Evolutionary conservation across 1,139 yeast species (phyloP).

Genomic region (Protomyces inundatus): DNA sequence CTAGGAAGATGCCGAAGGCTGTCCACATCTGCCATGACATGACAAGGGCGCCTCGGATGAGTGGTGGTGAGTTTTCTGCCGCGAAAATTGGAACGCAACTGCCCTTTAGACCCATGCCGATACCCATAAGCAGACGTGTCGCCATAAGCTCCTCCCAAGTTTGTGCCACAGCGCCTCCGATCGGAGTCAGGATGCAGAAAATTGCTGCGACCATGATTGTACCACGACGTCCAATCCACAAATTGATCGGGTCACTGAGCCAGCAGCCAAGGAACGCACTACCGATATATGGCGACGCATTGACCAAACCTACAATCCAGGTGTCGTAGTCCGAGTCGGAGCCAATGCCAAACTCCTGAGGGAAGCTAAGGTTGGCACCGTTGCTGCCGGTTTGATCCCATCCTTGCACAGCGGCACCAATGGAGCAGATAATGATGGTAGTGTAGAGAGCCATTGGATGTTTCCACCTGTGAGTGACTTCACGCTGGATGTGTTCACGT

Average conservation of each 20-base stretch:
- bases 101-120: constrained; percentile 75
- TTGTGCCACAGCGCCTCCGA: constrained; percentile 72
- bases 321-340: constrained; percentile 46
- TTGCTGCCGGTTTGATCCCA: constrained; percentile 86
- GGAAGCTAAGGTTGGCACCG: constrained; percentile 74
- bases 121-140: constrained; percentile 66
- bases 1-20: constrained; percentile 79
- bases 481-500: constrained; percentile 48
- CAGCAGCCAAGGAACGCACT: constrained; percentile 69
- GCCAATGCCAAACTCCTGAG: constrained; percentile 45
- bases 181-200: constrained; percentile 61
- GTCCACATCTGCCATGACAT: constrained; percentile 91
- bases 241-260: constrained; percentile 64
- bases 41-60: constrained; percentile 71
- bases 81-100: constrained; percentile 78
- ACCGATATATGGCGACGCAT: constrained; percentile 76
- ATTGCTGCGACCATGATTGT: constrained; percentile 64
- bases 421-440: constrained; percentile 67
- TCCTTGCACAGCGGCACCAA: constrained; percentile 91
- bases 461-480: constrained; percentile 59
- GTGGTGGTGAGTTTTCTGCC: constrained; percentile 74
- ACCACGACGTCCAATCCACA: constrained; percentile 63
- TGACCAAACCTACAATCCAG: constrained; percentile 69
- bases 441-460: constrained; percentile 57
- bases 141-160: constrained; percentile 71